phyloP scores from a whole-genome alignment of 2,329 filamentous ascomycete species.

The Trichoderma sp. region DNA sequence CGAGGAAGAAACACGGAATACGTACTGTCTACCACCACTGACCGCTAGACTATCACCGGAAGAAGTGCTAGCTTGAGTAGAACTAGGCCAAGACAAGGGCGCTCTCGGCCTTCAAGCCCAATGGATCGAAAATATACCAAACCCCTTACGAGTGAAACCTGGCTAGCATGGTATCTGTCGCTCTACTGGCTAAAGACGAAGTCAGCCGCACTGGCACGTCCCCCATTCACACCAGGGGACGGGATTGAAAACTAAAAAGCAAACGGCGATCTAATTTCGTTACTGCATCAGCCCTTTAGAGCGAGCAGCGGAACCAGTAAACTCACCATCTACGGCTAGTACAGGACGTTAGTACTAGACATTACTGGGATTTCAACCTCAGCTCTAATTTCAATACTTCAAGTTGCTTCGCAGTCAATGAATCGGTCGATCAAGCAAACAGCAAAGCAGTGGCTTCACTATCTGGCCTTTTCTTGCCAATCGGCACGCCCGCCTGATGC shows the following conservation, averaged over 20 bases:
- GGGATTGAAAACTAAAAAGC: background rate
- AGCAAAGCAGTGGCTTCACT: background rate
- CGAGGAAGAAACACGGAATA: background rate
- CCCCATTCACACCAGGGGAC: slow-evolving; percentile 6
- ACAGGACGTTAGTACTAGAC: background rate
- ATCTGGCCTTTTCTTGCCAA: background rate
- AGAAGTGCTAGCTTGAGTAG: slow-evolving; percentile 1
- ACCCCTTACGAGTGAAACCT: slow-evolving; percentile 14
- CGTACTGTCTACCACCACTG: slow-evolving; percentile 1
- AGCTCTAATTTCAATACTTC: background rate
- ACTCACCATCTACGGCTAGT: background rate
- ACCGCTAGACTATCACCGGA: slow-evolving; percentile 21
- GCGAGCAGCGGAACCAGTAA: background rate
- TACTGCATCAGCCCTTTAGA: slow-evolving; percentile 5
- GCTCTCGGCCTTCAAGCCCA: slow-evolving; percentile 1
- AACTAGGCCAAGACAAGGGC: slow-evolving; percentile 17
- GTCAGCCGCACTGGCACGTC: slow-evolving; percentile 19
- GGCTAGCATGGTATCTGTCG: slow-evolving; percentile 6
- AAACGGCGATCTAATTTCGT: slow-evolving; percentile 10
- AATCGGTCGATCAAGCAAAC: background rate
- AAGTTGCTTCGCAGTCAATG: background rate
- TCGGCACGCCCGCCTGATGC: background rate
- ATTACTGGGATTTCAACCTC: background rate
- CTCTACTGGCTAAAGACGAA: slow-evolving; percentile 1
- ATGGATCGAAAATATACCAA: slow-evolving; percentile 8